A percentile compares a stretch with the other conserved stretches of the same genome.
These are phyloP conservation scores for Pterulicium gracile DNA, from an alignment of 1,284 basidiomycete genomes.

Conservation along the genomic window DNA sequence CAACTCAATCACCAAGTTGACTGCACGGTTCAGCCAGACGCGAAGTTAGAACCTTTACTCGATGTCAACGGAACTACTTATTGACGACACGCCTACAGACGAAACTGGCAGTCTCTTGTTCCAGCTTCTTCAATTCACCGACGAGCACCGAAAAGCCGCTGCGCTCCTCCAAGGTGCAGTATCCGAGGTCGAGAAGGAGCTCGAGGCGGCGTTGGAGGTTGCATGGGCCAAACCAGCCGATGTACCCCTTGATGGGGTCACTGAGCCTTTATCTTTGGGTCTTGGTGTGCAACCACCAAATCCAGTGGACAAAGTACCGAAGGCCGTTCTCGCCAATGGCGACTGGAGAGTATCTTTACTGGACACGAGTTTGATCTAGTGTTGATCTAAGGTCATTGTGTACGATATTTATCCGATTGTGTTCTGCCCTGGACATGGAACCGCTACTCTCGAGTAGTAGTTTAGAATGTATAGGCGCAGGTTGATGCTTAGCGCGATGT, in stretches of 20 bases:
- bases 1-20: conserved; percentile 71
- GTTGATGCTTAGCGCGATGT: no score
- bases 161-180: conserved; percentile 42
- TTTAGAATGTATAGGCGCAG: no score
- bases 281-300: background rate
- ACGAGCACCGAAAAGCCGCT: conserved; percentile 50
- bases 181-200: conserved; percentile 23
- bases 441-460: no score
- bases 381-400: no score
- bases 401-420: no score
- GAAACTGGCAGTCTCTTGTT: conserved; percentile 40
- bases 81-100: background rate
- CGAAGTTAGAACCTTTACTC: conserved; percentile 34
- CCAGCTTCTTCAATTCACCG: conserved; percentile 54
- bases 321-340: background rate
- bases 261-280: background rate
- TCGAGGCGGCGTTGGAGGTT: conserved; percentile 32
- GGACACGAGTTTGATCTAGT: no score
- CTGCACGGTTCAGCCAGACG: conserved; percentile 39
- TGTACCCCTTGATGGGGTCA: background rate
- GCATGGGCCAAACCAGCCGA: background rate
- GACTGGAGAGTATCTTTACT: background rate
- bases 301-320: background rate
- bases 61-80: no score
- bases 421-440: no score